Evolutionary conservation across 2,329 filamentous ascomycete species (phyloP), one percentile per base, ranked within the genome.

Genomic region (Pezicula radicicola): DNA sequence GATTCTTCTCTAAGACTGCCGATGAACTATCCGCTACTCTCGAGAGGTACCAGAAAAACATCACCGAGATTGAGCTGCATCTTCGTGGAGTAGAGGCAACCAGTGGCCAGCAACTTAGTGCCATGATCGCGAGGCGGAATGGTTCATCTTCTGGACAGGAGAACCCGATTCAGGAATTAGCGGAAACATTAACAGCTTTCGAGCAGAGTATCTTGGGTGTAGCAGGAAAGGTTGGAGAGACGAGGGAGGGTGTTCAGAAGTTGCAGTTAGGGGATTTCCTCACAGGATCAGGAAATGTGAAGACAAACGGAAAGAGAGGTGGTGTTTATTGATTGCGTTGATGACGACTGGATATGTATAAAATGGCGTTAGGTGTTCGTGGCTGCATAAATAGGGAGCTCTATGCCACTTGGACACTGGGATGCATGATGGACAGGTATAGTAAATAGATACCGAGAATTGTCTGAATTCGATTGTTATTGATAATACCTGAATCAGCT

Each of bases 31-130:
- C 75, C 15, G 68, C 72, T 16, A 81, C 81, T 48, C 75, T 86
- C 49, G 73, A 74, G 40, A 76, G 72, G 54, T 85, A 85, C 61
- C 77, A 80, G 61, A 70, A 72, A 43, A 83, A 82, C 55, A 68
- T 88, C 50, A 74, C 75, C 50, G 83, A 87, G 63, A 85, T 88
- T 49, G 84, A 88, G 68, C 74, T 77, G 56, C 84, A 87, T 63
- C 72, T 88, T 55, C 76, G 83, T 55, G 79, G 80, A 8, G 77
- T 88, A n/a, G 83, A 87, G 65, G 73, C 76, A 13, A 79, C 75
- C 35, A 72, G 85, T 53, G 75, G 79, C 44, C 77, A 83, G 55
- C 80, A 86, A 66, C 75, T 85, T 53, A 80, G 81, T 61, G 75
- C 80, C 41, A 74, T 81, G 60, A 71, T 72, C 30, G 65, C 64